Evolutionary conservation across 2,329 filamentous ascomycete genomes (phyloP).

Genomic region (Aspergillus quadricinctus): DNA sequence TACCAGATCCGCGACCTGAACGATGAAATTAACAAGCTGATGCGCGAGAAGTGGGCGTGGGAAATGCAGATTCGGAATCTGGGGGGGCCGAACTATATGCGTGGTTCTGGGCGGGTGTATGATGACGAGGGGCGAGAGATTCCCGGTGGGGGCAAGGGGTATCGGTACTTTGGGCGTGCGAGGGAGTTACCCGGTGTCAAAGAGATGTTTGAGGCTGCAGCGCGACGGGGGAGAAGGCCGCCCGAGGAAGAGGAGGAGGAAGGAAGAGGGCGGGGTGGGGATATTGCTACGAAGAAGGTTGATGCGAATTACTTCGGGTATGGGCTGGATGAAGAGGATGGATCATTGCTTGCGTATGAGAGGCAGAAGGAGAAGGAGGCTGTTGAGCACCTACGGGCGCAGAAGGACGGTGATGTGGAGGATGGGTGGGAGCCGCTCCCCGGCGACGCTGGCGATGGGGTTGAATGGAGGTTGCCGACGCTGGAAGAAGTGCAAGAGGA

Average conservation of each 20-base stretch:
- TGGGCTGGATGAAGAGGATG: constrained; percentile 87
- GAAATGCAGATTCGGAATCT: constrained; percentile 93
- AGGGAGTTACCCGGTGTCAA: constrained; percentile 90
- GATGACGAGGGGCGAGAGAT: constrained; percentile 71
- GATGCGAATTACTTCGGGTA: constrained; percentile 97
- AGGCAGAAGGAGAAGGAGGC: constrained; percentile 77
- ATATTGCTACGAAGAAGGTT: constrained; percentile 60
- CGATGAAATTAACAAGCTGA: constrained; percentile 98
- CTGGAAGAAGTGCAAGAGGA: constrained; percentile 93
- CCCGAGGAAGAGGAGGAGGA: constrained; percentile 66
- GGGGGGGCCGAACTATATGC: constrained; percentile 97
- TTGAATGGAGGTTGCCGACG: constrained; percentile 77
- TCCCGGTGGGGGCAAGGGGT: constrained; percentile 73
- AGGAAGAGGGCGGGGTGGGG: constrained; percentile 41
- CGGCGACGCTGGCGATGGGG: constrained; percentile 78
- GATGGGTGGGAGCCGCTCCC: constrained; percentile 80
- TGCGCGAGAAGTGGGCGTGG: constrained; percentile 99
- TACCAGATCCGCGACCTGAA: constrained; percentile 97
- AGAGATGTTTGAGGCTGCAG: constrained; percentile 84
- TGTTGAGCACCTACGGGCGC: constrained; percentile 61
- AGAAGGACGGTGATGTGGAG: constrained; percentile 55
- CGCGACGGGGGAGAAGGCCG: constrained; percentile 57
- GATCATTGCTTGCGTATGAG: constrained; percentile 74
- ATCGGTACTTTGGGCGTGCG: constrained; percentile 89
- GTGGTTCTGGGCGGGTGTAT: constrained; percentile 64